Evolutionary conservation across 805 yeast species (phyloP), one percentile per base, ranked within the genome.

Genomic region (Kazachstania taianensis): DNA sequence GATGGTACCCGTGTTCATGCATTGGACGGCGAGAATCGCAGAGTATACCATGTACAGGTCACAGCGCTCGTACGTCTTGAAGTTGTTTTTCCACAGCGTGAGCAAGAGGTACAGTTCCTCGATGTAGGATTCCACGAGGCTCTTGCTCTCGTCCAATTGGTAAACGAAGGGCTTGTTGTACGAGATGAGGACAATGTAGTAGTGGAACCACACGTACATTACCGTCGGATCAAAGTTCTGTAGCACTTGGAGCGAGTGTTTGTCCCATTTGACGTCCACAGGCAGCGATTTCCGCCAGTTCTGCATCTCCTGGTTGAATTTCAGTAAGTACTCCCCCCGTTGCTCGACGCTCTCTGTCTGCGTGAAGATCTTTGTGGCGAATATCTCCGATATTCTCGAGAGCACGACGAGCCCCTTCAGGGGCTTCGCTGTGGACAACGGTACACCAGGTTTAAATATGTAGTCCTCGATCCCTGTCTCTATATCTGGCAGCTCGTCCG

Each of bases 401-500:
- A 53, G 44, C 19, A 68, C 58, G 38, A 67, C 57, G 30, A 67
- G 49, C 35, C 65, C 68, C 28, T 67, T 52, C 60, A 55, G 32
- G 8, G 53, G 53, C 16, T 41, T 44, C 3, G 55, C 55, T 41
- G 45, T 41, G 2, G 51, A 45, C 7, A 46, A 28, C 5, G 46
- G 43, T 5, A 38, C 44, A 19, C 45, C 49, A 3, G 55, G 51
- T 19, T 48, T 50, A 37, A 45, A 73, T 38, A 66, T 63, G 52
- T 62, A 75, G 28, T 73, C 77, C 39, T 70, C 73, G 34, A 74
- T 72, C 67, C 78, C 69, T 9, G 55, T 49, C 39, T 70, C 73
- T 38, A 74, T 58, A 46, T 72, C 76, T 1, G 80, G 81, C 33
- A 73, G 58, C 38, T 66, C 72, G 38, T 65, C 69, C 4, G 76